These are phyloP conservation scores for Ophiostoma tasmaniense DNA, from an alignment of 2,329 filamentous ascomycete genomes.

Conservation along the genomic window DNA sequence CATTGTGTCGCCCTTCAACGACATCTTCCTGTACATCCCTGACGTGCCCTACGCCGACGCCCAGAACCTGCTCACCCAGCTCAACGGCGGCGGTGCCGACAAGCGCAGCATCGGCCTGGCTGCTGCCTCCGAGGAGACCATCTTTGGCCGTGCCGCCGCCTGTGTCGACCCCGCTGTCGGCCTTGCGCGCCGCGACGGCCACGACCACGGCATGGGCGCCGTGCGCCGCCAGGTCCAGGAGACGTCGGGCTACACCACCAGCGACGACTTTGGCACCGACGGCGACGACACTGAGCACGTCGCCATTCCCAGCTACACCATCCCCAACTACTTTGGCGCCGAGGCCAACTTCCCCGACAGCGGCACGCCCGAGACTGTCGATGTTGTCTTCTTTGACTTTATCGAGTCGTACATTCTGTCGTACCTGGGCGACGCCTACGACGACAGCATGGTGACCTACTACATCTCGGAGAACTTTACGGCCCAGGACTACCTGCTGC, in stretches of 20 bases:
- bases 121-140: constrained; percentile 26
- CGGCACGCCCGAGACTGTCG: constrained; percentile 38
- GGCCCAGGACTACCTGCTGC: constrained; percentile 33
- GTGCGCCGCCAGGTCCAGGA: constrained; percentile 41
- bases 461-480: constrained; percentile 35
- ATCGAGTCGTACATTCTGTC: constrained; percentile 32
- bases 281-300: constrained; percentile 48
- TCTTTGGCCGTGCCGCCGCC: constrained; percentile 31
- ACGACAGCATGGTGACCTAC: constrained; percentile 29
- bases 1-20: constrained; percentile 48
- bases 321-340: constrained; percentile 43
- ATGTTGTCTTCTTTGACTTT: constrained; percentile 47
- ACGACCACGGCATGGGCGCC: constrained; percentile 25
- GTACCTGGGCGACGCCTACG: constrained; percentile 31
- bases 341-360: constrained; percentile 39
- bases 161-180: constrained; percentile 38
- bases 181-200: constrained; percentile 10
- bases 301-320: constrained; percentile 36
- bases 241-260: constrained; percentile 45
- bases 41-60: constrained; percentile 43
- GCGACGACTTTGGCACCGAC: constrained; percentile 47
- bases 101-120: constrained; percentile 30
- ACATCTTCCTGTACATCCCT: constrained; percentile 45
- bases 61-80: constrained; percentile 24
- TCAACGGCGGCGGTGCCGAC: constrained; percentile 36